Base-by-base conservation (phyloP, 1,284 basidiomycete species). In the Lignosus rhinocerotis region DNA sequence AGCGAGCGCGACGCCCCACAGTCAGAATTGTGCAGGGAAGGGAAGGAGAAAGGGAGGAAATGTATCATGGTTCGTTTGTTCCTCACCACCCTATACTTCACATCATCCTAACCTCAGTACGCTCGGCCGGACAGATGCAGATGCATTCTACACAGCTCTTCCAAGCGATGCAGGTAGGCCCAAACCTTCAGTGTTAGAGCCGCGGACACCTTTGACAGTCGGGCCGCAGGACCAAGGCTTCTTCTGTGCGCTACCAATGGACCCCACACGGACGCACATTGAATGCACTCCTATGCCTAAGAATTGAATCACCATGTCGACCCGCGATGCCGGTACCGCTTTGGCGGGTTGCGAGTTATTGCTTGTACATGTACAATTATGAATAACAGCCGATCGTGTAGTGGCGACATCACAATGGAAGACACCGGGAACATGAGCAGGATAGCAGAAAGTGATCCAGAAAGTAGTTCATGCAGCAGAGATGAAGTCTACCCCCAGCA, bases 161-260 rank as follows among this genome's bases (percentile, higher is more conserved):
- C 73, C 79, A 84, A 71, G 84, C 87, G 55, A 92, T 93, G 90
- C 90, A 92, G 82, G 85, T 85, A 62, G 53, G 80, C 69, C 31
- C 61, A 64, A 56, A 51, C 55, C 64, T 51, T 61, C 46, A 12
- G 53, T 53, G 54, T 16, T 43, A 56, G 51, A 41, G 61, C 62
- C 30, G 34, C 45, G 36, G 31, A 21, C 30, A 1, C 19, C 16
- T 21, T 46, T 12, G 31, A 19, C 17, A 17, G 44, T n/a, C 14
- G 17, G 2, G 47, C 55, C 43, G 44, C 65, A 87, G 85, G 78
- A 79, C 9, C 73, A 79, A 66, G 88, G 85, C 17, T 92, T 92
- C 75, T 93, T 85, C 75, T 92, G 88, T 70, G 82, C 85, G 3
- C 72, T 92, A 36, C 88, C 89, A 9, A 86, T 86, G 68, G 86